Conservation (phyloP, 1,139 yeast genomes). For the Yarrowia galli region DNA sequence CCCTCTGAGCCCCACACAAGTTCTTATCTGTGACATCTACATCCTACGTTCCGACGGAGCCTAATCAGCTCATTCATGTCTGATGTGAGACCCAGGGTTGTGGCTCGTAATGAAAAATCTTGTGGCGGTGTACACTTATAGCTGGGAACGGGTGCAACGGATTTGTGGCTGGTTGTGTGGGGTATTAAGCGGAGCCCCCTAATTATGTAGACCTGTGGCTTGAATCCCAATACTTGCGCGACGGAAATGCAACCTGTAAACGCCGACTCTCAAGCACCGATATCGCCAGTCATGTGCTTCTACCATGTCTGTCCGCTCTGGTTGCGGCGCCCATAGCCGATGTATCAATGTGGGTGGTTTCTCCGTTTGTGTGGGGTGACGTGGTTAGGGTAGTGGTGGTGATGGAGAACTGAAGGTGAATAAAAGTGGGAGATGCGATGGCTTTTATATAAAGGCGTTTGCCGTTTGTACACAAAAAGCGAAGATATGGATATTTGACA, state of each 20-base stretch:
- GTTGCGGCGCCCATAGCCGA: constrained; percentile 2
- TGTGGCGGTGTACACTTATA: constrained; percentile 30
- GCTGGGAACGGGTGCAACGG: constrained; percentile 1
- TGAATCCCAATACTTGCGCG: background rate
- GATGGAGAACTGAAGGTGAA: too few species aligned
- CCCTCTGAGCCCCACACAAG: background rate
- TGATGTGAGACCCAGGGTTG: background rate
- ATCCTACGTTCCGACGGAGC: background rate
- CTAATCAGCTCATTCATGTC: background rate
- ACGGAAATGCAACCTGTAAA: background rate
- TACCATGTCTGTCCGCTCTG: background rate
- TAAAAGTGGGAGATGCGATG: background rate
- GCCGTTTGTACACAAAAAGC: background rate
- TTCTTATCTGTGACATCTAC: background rate
- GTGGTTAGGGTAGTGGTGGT: background rate
- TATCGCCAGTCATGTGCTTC: background rate
- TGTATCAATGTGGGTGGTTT: background rate
- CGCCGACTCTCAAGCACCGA: background rate
- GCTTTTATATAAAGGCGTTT: background rate
- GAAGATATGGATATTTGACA: background rate
- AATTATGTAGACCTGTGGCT: background rate
- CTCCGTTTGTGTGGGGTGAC: background rate
- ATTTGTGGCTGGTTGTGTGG: constrained; percentile 13
- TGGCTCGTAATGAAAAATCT: constrained; percentile 4
- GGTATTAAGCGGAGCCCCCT: too few species aligned